Evolutionary conservation across 2,329 filamentous ascomycete species (phyloP), one percentile per base, ranked within the genome.

Genomic region (Allantophomopsis cytisporea): DNA sequence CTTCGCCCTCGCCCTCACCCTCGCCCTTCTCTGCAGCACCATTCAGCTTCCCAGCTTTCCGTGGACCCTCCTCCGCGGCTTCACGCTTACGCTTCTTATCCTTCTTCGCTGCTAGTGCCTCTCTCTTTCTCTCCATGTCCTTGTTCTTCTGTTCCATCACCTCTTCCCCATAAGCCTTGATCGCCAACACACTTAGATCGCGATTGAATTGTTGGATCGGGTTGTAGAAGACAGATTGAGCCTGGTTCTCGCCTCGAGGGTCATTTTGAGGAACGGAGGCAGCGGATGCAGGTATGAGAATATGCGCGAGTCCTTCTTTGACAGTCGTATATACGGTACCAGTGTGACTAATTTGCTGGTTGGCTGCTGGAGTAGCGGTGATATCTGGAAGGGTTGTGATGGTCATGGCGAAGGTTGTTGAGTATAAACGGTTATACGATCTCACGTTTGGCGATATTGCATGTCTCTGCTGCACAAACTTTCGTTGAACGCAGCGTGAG

Each of bases 141-240:
- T 47, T 53, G 41, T 59, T 60, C 42, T 61, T 64, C 50, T 60
- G 64, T 28, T 69, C 62, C 14, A 76, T 54, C 4, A 72, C 50
- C 23, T 85, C 76, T 49, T 91, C 78, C 1, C 84, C 85, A 57
- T 89, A 94, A 0, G 83, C 83, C 54, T 84, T 85, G 58, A 98
- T 94, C 1, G 86, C 86, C 12, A 98, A 71, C 18, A 95, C 85
- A 44, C 86, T 95, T 47, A 98, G 62, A 56, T 98, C 91, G 36
- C 93, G 82, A 60, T 98, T 98, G 68, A 96, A 98, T 57, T 98
- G 91, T 57, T 98, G 91, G 40, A 98, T 95, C 0, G 91, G 89
- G 52, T 98, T 98, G 70, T 98, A 98, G 56, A 98, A 98, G 41
- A 98, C 93, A 51, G 89, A 82, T 49, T 79, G 73, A 31, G 76